A percentile compares a stretch with the other conserved stretches of the same genome.
These are phyloP conservation scores for Oehlia diaphana DNA, from an alignment of 192 early-diverging fungal genomes.

Conservation along the genomic window DNA sequence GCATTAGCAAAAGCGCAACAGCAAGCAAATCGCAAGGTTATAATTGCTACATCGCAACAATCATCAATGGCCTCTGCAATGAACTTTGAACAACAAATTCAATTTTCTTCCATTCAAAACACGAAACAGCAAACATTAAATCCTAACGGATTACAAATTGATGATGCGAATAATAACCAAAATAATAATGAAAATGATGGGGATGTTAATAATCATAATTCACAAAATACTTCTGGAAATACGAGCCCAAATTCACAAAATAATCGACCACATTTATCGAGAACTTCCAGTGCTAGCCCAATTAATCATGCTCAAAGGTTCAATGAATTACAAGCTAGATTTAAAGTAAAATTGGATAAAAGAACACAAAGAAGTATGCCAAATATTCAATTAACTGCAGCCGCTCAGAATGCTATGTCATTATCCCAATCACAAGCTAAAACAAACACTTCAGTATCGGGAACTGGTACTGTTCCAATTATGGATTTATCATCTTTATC, in stretches of 20 bases:
- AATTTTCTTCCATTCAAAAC: slow-evolving; percentile 9
- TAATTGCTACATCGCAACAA: neutral
- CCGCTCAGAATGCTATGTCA: neutral
- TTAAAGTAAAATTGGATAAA: slow-evolving; percentile 25
- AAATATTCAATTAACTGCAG: slow-evolving; percentile 25
- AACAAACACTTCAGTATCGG: neutral
- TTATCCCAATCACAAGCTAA: slow-evolving; percentile 3
- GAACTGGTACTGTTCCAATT: neutral
- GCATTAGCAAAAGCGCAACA: slow-evolving; percentile 25
- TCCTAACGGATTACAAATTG: slow-evolving; percentile 7
- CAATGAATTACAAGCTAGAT: slow-evolving; percentile 22
- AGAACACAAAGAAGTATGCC: slow-evolving; percentile 27
- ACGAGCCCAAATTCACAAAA: slow-evolving; percentile 6
- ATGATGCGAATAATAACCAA: neutral
- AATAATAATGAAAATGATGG: slow-evolving; percentile 16
- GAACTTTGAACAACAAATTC: neutral
- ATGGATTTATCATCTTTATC: slow-evolving; percentile 11
- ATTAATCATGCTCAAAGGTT: slow-evolving; percentile 30
- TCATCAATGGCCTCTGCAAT: neutral
- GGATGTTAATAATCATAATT: slow-evolving; percentile 5
- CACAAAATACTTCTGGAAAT: neutral
- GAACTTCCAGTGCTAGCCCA: neutral
- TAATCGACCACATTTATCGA: slow-evolving; percentile 8
- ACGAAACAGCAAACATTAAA: neutral
- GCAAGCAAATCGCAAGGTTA: neutral